phyloP scores from a whole-genome alignment of 768 basidiomycete species.

The Boletus bicolor region DNA sequence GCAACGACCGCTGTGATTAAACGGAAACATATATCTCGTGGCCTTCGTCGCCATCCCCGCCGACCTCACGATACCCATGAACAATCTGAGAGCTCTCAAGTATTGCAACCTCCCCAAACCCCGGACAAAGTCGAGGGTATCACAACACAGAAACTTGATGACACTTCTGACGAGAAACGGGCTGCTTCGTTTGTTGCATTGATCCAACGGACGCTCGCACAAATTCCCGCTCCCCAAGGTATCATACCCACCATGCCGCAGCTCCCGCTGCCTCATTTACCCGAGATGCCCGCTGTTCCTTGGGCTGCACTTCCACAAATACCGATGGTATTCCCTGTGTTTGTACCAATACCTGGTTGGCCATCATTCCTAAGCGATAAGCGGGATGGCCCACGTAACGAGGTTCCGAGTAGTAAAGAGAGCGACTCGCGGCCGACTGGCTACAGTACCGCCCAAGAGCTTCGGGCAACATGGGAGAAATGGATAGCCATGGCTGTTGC shows the following conservation, averaged over 20 bases:
- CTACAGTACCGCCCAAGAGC: constrained; percentile 55
- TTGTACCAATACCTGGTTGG: constrained; percentile 66
- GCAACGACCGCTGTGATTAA: constrained; percentile 30
- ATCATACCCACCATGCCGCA: constrained; percentile 53
- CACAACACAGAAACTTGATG: constrained; percentile 17
- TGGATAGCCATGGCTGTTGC: constrained; percentile 59
- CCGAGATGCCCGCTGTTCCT: constrained; percentile 61
- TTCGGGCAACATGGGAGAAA: constrained; percentile 73
- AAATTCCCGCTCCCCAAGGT: constrained; percentile 54
- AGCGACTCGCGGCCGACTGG: constrained; percentile 36
- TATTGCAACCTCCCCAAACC: background rate
- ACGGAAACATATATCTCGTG: constrained; percentile 33
- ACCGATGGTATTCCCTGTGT: constrained; percentile 76
- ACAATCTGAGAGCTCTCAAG: background rate
- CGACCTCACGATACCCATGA: constrained; percentile 20
- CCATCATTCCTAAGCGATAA: constrained; percentile 58
- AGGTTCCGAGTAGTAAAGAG: constrained; percentile 30
- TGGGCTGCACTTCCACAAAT: constrained; percentile 65
- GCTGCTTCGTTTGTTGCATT: constrained; percentile 59
- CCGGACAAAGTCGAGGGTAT: constrained; percentile 14
- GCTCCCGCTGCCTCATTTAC: constrained; percentile 53
- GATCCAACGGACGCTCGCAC: constrained; percentile 71
- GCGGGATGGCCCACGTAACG: constrained; percentile 33
- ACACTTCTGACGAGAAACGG: constrained; percentile 34
- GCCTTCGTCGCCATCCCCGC: constrained; percentile 30